A percentile compares a stretch with the other conserved stretches of the same genome.
Conservation (phyloP, 2,329 filamentous ascomycete genomes). For the Acarospora socialis region DNA sequence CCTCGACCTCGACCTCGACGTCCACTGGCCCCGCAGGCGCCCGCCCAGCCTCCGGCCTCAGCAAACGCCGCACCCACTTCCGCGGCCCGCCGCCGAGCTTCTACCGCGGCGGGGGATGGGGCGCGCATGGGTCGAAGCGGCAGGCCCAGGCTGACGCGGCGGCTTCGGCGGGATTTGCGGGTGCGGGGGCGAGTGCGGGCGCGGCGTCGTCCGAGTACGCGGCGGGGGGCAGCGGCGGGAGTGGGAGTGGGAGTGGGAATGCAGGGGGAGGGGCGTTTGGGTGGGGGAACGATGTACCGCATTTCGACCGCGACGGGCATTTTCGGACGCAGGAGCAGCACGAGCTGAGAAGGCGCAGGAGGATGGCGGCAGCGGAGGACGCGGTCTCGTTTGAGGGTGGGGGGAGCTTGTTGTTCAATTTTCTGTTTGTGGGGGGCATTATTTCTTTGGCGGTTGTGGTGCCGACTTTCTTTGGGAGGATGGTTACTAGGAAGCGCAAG, state of each 20-base stretch:
- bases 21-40: conserved; percentile 44
- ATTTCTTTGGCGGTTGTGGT: conserved; percentile 16
- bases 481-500: background rate
- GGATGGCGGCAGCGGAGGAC: conserved; percentile 24
- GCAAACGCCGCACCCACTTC: conserved; percentile 60
- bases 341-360: conserved; percentile 21
- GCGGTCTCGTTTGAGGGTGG: conserved; percentile 34
- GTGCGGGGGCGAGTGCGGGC: conserved; percentile 1
- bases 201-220: background rate
- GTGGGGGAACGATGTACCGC: conserved; percentile 42
- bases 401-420: conserved; percentile 13
- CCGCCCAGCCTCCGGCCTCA: conserved; percentile 67
- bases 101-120: conserved; percentile 70
- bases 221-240: conserved; percentile 2
- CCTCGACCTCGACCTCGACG: conserved; percentile 23
- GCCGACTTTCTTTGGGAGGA: conserved; percentile 4
- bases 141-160: conserved; percentile 26
- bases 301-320: conserved; percentile 67
- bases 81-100: conserved; percentile 80
- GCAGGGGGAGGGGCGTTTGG: conserved; percentile 1
- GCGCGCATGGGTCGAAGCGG: conserved; percentile 46
- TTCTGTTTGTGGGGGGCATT: conserved; percentile 14
- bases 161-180: conserved; percentile 2
- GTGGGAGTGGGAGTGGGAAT: conserved; percentile 8
- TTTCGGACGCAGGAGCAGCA: conserved; percentile 53